Base-by-base conservation (phyloP, 208 protist species). In the Leptomonas seymouri region DNA sequence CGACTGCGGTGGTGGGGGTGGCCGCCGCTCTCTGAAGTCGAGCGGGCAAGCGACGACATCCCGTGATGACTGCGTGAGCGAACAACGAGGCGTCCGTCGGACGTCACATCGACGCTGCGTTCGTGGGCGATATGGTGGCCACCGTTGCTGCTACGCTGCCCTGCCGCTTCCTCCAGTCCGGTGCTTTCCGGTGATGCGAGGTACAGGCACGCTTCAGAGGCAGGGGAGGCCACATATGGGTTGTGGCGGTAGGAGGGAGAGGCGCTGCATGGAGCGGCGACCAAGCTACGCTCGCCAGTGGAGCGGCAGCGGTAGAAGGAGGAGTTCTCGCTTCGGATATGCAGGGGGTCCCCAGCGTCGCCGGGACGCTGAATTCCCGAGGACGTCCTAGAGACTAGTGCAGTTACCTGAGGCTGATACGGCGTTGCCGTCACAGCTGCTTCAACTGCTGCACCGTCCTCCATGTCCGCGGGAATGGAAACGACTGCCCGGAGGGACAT, bases 201-300 rank as follows among this genome's bases (percentile, higher is more conserved):
- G 34, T 66, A 23, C 15, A 62, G 39, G n/a, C 25, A 54, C 16
- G 25, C 20, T 7, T 67, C 27, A 2, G 71, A 50, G 62, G 42
- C 9, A 0, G 63, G 62, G 8, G 71, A 65, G 46, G 54, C 53
- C 8, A 68, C 27, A 23, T 76, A 76, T 0, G 71, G 71, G 27
- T 76, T 68, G 50, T 76, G 71, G 8, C 71, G 71, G 71, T 70
- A 76, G 3, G 44, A 63, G 11, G 46, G 53, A 27, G 58, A 49
- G 36, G 28, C 25, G 41, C 28, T 42, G 48, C 46, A 36, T 31
- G 25, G 25, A 39, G 20, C 51, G 2, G 49, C 7, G 21, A 41
- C 48, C 11, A 39, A n/a, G 42, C 50, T 53, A 36, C 42, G 51
- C 21, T 53, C 39, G 16, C 44, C 18, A n/a, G 59, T 25, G 25